Evolutionary conservation across 2,329 filamentous ascomycete species (phyloP), one percentile per base, ranked within the genome.

Genomic region (Talaromyces sp.): DNA sequence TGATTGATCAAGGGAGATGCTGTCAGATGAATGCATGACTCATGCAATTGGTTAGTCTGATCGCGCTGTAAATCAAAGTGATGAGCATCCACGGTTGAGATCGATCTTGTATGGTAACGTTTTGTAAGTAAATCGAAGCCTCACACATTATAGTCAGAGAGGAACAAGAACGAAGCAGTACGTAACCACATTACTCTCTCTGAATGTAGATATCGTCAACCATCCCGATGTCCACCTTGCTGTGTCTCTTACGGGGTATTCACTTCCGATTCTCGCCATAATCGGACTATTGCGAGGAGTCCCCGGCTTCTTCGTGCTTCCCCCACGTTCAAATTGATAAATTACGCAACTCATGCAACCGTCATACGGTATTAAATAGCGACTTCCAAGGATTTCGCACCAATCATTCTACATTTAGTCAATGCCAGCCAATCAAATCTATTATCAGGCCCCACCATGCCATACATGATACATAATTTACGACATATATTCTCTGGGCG

Each of bases 221-320:
- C 15, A n/a, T 10, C 8, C 5, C 6, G 10, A 10, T 45, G n/a
- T n/a, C 41, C 25, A 17, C 15, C 22, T 31, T 46, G 43, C 43
- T 28, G 45, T 46, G 17, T 35, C n/a, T 15, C 45, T 48, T 33
- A 28, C 40, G 39, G 39, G 52, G 15, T 22, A n/a, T n/a, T 7
- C 53, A n/a, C 13, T 22, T 55, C 53, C 53, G 53, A 55, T 55
- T 46, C 19, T 55, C 53, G 53, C 53, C 28, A 48, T 19, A 33
- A 46, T 46, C 45, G 45, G 45, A 21, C n/a, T 19, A 19, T 33
- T 45, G 15, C 31, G 7, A 36, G 37, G 8, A 1, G 1, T 41
- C 33, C 53, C 40, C 31, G 50, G 28, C 22, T 46, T n/a, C n/a
- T n/a, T n/a, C n/a, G n/a, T n/a, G n/a, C n/a, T n/a, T n/a, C n/a